These are phyloP conservation scores for Parafenestella ontariensis DNA, from an alignment of 2,329 filamentous ascomycete species.

Conservation along the genomic window DNA sequence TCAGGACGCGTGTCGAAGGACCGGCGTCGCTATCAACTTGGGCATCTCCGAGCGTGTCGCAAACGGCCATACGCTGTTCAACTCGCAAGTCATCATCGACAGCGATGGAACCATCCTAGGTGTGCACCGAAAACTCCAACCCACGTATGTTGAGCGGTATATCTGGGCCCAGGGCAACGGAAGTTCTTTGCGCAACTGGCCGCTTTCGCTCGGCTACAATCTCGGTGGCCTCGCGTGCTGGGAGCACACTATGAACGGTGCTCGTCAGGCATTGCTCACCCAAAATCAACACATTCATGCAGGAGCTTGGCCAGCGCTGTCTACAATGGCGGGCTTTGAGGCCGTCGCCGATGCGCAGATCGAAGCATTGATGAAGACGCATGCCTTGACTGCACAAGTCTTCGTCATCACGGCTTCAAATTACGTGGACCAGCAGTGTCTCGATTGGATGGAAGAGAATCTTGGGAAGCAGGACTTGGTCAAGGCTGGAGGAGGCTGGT, in stretches of 20 bases:
- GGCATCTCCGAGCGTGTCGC: conserved; percentile 46
- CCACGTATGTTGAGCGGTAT: conserved; percentile 45
- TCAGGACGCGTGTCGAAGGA: conserved; percentile 42
- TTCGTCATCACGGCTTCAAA: conserved; percentile 54
- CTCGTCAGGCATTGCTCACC: conserved; percentile 44
- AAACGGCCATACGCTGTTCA: conserved; percentile 45
- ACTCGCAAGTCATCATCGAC: conserved; percentile 46
- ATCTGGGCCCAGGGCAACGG: conserved; percentile 48
- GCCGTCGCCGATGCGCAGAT: conserved; percentile 53
- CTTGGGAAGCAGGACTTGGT: conserved; percentile 44
- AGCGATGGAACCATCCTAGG: conserved; percentile 43
- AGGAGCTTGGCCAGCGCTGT: conserved; percentile 49
- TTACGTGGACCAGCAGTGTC: conserved; percentile 52
- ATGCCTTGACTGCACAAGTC: conserved; percentile 55
- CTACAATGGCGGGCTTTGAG: conserved; percentile 50
- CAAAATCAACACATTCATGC: conserved; percentile 48
- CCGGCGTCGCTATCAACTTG: conserved; percentile 42
- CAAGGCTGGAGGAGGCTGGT: conserved; percentile 47
- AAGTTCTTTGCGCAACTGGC: conserved; percentile 40
- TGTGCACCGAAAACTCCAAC: conserved; percentile 49
- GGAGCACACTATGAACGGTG: conserved; percentile 50
- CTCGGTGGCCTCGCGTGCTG: conserved; percentile 47
- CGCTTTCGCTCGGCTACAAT: conserved; percentile 41
- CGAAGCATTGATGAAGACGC: conserved; percentile 56
- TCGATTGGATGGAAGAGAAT: conserved; percentile 51